Evolutionary conservation across 176 grass and related monocot genomes (phyloP), one percentile per base, ranked within the genome.

Genomic region (Carex cristatella): DNA sequence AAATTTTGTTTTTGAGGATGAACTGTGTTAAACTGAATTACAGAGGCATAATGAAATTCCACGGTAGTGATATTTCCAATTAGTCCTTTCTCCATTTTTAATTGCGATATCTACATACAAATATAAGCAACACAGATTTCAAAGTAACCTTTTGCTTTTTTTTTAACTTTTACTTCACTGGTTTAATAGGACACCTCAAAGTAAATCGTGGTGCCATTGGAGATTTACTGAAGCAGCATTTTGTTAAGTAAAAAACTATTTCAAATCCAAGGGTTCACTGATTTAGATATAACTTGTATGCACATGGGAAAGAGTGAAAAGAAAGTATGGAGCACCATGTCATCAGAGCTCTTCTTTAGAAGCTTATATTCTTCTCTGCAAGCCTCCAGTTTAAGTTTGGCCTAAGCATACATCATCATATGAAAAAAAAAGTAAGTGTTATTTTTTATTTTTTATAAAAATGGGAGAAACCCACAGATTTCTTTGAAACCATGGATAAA

Each of bases 311-410:
- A 55, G 11, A 56, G 23, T 77, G 3, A 56, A 77, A 55, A 56
- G 46, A 16, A 69, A 77, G 23, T 10, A 48, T 69, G 27, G 49
- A 14, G 32, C 12, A 77, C 72, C 72, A 55, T 77, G 27, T 77
- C 38, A 77, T 68, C 80, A 18, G 64, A 69, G 33, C 79, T 90
- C 61, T 65, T 82, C 73, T 88, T 88, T 44, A 92, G 63, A 69
- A 62, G 65, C 59, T 28, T 79, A 38, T 82, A 86, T 70, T 86
- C 78, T 88, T 90, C 91, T 89, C 62, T 76, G 82, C 55, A 91
- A 67, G 60, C 68, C 23, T 56, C 84, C 86, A 97, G 72, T 30
- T 97, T 87, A 85, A 85, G 85, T 54, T 73, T 86, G 61, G 85
- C 86, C 94, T 94, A 81, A 84, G 8, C 5, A 84, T 61, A 58